Percentiles rank a stretch among this genome's conserved stretches.
Conservation (phyloP, 352 stramenopile genomes). For the Paralagenidium karlingii region DNA sequence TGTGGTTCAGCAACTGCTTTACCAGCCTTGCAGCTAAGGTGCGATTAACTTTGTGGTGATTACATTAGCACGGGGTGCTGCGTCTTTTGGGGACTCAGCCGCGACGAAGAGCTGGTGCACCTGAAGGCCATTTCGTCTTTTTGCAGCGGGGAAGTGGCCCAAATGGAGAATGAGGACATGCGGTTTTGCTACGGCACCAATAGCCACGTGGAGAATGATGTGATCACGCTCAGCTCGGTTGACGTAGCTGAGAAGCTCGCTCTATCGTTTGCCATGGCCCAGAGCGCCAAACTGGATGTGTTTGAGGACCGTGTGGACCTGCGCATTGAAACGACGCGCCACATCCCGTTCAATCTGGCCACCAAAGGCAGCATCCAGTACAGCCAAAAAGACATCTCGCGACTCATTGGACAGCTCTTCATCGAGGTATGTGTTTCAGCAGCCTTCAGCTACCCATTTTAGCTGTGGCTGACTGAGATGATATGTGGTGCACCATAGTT, state of each 20-base stretch:
- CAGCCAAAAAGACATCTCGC: constrained; percentile 82
- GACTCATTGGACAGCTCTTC: constrained; percentile 84
- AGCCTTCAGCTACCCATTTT: neutral
- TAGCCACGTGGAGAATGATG: constrained; percentile 62
- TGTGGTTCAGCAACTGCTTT: neutral
- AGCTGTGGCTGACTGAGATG: no score
- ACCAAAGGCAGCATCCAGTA: constrained; percentile 81
- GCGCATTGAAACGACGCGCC: constrained; percentile 67
- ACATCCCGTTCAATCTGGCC: constrained; percentile 81
- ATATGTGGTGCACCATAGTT: no score
- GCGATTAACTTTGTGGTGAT: no score
- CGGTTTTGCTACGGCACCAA: constrained; percentile 35
- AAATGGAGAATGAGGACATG: constrained; percentile 54
- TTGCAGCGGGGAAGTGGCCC: constrained; percentile 17
- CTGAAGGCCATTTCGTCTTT: constrained; percentile 41
- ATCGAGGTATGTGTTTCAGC: no score
- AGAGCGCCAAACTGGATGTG: constrained; percentile 86
- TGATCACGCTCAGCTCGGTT: constrained; percentile 55
- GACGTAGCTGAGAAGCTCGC: constrained; percentile 81
- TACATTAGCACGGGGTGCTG: constrained; percentile 41
- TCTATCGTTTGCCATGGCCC: constrained; percentile 85
- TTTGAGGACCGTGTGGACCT: constrained; percentile 85
- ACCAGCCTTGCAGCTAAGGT: no score
- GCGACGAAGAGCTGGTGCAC: constrained; percentile 31
- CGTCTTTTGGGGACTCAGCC: constrained; percentile 54